These are phyloP conservation scores for Bruguiera hainesii DNA, from an alignment of 441 rosid species.

Conservation along the genomic window DNA sequence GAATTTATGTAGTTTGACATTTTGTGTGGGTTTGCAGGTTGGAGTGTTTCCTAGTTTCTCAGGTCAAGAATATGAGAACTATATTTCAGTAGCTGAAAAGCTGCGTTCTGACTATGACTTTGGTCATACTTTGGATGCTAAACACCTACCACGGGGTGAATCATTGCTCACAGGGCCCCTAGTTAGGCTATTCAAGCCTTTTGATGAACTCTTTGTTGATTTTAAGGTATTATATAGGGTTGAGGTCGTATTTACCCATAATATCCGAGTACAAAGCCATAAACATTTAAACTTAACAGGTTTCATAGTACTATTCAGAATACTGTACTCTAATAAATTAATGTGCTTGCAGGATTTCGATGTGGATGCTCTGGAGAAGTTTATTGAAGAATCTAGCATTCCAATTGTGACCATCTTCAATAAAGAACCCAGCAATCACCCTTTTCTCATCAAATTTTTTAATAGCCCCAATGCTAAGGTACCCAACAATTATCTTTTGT, in stretches of 20 bases:
- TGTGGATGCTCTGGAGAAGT: constrained; percentile 68
- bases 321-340: constrained; percentile 18
- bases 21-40: constrained; percentile 45
- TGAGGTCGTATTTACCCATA: no score
- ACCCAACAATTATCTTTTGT: neutral
- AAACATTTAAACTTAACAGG: neutral
- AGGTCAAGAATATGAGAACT: constrained; percentile 80
- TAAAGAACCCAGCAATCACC: constrained; percentile 75
- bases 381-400: constrained; percentile 66
- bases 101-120: constrained; percentile 85
- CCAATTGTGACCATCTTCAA: constrained; percentile 72
- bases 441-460: constrained; percentile 76
- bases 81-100: constrained; percentile 63
- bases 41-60: constrained; percentile 88
- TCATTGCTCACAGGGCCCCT: constrained; percentile 74
- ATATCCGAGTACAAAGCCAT: no score
- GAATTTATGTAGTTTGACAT: neutral
- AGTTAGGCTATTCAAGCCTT: constrained; percentile 94
- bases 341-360: constrained; percentile 58
- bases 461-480: constrained; percentile 71
- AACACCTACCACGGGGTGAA: constrained; percentile 90
- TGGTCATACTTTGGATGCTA: constrained; percentile 80
- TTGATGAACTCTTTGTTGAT: constrained; percentile 86
- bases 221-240: constrained; percentile 47
- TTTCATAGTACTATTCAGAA: neutral